Evolutionary conservation across 768 basidiomycete genomes (phyloP).

Genomic region (Trametes coccinea): DNA sequence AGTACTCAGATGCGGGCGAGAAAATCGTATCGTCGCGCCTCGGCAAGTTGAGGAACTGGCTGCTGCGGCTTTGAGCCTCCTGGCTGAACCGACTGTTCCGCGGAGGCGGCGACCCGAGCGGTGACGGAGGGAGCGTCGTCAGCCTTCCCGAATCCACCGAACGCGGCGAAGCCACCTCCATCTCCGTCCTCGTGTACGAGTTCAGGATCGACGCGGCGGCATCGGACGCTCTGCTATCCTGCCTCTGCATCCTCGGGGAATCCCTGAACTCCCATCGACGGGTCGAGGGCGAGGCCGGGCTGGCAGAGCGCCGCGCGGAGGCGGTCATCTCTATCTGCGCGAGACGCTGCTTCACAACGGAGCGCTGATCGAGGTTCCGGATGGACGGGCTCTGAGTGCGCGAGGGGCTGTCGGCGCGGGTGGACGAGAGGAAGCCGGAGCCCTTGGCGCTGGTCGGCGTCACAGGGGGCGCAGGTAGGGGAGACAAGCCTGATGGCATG

Average conservation of each 20-base stretch:
- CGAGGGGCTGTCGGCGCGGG: conserved; percentile 29
- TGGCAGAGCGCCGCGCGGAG: conserved; percentile 20
- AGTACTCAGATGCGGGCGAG: conserved; percentile 21
- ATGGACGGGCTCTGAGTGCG: conserved; percentile 58
- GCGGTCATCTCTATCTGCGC: conserved; percentile 52
- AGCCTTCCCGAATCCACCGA: conserved; percentile 16
- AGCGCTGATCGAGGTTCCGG: conserved; percentile 56
- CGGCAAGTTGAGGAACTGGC: conserved; percentile 3
- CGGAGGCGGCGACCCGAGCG: conserved; percentile 13
- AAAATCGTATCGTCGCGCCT: not conserved
- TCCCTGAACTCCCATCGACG: conserved; percentile 9
- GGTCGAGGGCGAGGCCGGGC: conserved; percentile 12
- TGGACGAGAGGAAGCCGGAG: conserved; percentile 29
- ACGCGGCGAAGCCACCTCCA: conserved; percentile 10
- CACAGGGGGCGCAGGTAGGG: conserved; percentile 22
- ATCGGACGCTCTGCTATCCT: conserved; percentile 2
- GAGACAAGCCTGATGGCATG: conserved; percentile 8
- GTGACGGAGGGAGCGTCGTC: conserved; percentile 17
- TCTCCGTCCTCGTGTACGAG: conserved; percentile 5
- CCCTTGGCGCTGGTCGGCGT: conserved; percentile 25
- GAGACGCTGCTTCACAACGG: conserved; percentile 66
- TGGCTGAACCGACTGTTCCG: not conserved
- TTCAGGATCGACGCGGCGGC: conserved; percentile 14
- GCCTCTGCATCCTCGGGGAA: conserved; percentile 1
- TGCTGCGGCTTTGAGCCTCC: too few relatives aligned